These are phyloP conservation scores for Globisporangium carolinianum DNA, from an alignment of 352 stramenopile genomes.

Conservation along the genomic window DNA sequence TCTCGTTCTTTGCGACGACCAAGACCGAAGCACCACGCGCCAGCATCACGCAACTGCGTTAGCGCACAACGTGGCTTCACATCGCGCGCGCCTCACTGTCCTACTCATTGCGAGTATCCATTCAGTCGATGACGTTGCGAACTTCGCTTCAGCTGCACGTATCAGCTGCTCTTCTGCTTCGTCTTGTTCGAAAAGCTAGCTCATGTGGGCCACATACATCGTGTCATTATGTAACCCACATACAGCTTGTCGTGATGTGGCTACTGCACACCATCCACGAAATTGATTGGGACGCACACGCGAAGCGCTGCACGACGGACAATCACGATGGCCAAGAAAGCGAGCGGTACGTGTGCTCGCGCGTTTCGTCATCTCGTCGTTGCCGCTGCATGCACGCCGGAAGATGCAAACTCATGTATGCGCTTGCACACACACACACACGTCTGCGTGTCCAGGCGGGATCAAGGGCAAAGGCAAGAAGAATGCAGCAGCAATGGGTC, in stretches of 20 bases:
- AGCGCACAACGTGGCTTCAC: too few relatives aligned
- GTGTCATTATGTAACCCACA: too few relatives aligned
- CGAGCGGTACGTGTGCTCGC: conserved; percentile 18
- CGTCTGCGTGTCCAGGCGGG: conserved; percentile 1
- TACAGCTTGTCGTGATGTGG: too few relatives aligned
- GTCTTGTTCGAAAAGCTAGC: too few relatives aligned
- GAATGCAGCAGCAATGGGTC: conserved; percentile 5
- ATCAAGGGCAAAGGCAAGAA: conserved; percentile 18
- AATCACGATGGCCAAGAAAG: conserved; percentile 41
- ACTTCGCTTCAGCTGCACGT: too few relatives aligned
- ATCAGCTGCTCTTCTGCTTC: too few relatives aligned
- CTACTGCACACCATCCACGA: neutral
- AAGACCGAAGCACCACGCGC: neutral
- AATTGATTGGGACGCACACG: conserved; percentile 7
- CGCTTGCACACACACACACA: neutral
- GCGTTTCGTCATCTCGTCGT: neutral
- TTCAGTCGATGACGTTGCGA: too few relatives aligned
- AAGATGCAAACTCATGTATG: neutral
- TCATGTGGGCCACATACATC: too few relatives aligned
- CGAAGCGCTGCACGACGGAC: conserved; percentile 5
- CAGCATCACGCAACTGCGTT: neutral
- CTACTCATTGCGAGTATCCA: too few relatives aligned
- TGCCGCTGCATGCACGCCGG: neutral
- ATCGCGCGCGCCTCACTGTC: too few relatives aligned
- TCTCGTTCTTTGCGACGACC: too few relatives aligned